Percentiles rank a stretch among this genome's conserved stretches.
phyloP scores from a whole-genome alignment of 352 stramenopile species.

The Globisporangium solare region DNA sequence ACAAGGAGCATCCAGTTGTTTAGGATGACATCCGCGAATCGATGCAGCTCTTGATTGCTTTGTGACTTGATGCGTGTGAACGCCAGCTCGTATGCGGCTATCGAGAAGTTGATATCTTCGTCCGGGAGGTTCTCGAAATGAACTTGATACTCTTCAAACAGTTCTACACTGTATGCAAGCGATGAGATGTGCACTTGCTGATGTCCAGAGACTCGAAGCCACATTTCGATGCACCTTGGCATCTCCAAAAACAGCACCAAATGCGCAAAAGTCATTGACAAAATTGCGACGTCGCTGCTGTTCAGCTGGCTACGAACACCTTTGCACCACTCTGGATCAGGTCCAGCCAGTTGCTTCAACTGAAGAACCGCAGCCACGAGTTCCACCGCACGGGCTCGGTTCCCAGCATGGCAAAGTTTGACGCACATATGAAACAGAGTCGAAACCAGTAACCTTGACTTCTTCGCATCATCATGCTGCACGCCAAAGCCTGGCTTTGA shows the following conservation, averaged over 20 bases:
- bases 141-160: background rate
- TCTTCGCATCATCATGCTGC: background rate
- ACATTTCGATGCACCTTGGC: slow-evolving; percentile 12
- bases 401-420: slow-evolving; percentile 9
- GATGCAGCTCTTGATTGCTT: background rate
- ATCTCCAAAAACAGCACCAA: slow-evolving; percentile 14
- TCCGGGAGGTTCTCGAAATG: background rate
- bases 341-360: background rate
- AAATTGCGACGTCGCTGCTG: slow-evolving; percentile 7
- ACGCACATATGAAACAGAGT: slow-evolving; percentile 18
- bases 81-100: slow-evolving; percentile 3
- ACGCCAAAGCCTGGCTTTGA: slow-evolving; percentile 1
- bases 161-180: slow-evolving; percentile 9
- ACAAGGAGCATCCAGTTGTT: slow-evolving; percentile 12
- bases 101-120: background rate
- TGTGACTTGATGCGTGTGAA: slow-evolving; percentile 1
- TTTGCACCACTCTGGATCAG: slow-evolving; percentile 11
- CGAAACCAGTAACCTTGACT: slow-evolving; percentile 12
- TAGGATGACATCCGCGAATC: slow-evolving; percentile 8
- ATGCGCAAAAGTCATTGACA: slow-evolving; percentile 12
- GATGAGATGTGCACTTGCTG: slow-evolving; percentile 4
- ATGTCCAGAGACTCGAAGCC: slow-evolving; percentile 10
- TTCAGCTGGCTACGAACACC: slow-evolving; percentile 6
- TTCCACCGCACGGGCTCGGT: background rate
- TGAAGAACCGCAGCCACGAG: slow-evolving; percentile 12